Conservation (phyloP, 2,329 filamentous ascomycete species). For the Pyrenophora graminea region DNA sequence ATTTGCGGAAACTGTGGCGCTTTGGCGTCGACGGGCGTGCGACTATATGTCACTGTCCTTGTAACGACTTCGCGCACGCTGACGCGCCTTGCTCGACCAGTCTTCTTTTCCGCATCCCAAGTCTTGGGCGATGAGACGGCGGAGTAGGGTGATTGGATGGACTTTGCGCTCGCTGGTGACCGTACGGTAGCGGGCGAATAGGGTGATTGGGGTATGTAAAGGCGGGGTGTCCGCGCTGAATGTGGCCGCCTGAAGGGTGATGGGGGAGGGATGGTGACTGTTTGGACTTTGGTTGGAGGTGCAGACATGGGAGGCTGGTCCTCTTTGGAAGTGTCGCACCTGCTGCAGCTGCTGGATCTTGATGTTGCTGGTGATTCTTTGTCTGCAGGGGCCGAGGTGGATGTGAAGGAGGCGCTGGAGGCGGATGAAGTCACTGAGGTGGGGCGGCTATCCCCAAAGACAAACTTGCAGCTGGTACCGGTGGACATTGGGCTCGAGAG, state of each 20-base stretch:
- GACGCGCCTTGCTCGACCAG: slow-evolving; percentile 62
- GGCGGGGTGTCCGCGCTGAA: slow-evolving; percentile 63
- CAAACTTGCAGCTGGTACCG: slow-evolving; percentile 58
- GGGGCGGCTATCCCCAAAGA: slow-evolving; percentile 50
- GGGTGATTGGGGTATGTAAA: slow-evolving; percentile 79
- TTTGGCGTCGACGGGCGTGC: slow-evolving; percentile 49
- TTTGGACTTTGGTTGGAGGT: slow-evolving; percentile 51
- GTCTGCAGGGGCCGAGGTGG: slow-evolving; percentile 39
- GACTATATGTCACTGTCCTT: slow-evolving; percentile 88
- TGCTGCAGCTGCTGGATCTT: slow-evolving; percentile 46
- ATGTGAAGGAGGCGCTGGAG: slow-evolving; percentile 43
- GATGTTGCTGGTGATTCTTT: slow-evolving; percentile 44
- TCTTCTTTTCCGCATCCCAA: slow-evolving; percentile 74
- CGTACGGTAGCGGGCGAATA: slow-evolving; percentile 64
- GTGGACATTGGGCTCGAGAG: slow-evolving; percentile 71
- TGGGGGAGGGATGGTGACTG: slow-evolving; percentile 64
- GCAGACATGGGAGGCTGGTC: slow-evolving; percentile 49
- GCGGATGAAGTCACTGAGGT: slow-evolving; percentile 45
- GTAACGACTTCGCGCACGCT: slow-evolving; percentile 88
- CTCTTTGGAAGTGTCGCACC: slow-evolving; percentile 39
- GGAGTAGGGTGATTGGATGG: slow-evolving; percentile 70
- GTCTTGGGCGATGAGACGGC: slow-evolving; percentile 72
- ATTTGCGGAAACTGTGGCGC: slow-evolving; percentile 62
- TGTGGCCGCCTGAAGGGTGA: slow-evolving; percentile 66
- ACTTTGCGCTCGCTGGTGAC: slow-evolving; percentile 68